Evolutionary conservation across 805 yeast species (phyloP), one percentile per base, ranked within the genome.

Genomic region (Phaffomyces antillensis): DNA sequence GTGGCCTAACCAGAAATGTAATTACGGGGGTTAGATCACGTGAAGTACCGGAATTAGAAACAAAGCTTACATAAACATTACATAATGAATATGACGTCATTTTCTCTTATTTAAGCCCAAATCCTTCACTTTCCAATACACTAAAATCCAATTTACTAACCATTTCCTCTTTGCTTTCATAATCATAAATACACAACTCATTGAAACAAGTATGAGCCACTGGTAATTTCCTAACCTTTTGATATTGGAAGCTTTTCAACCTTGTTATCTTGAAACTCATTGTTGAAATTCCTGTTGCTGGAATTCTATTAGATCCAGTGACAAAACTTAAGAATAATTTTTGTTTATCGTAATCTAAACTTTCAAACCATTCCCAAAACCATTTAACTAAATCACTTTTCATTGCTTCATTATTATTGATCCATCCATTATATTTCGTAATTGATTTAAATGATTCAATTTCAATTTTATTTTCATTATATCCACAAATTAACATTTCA

Each of bases 181-280:
- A 91, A 33, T 79, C 79, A 62, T 79, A 84, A 7, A 93, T 53
- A 44, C 91, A 83, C 23, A 91, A 60, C 66, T 91, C 96, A 59
- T 91, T 93, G 68, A 93, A 91, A 55, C 99, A 91, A 0, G 98
- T 93, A 59, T 91, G 98, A 0, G 97, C 88, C 15, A 83, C 67
- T 0, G 98, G 98, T 16, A 90, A 64, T 40, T 83, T 67, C 7
- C 63, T 67, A 12, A 67, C 55, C 11, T 47, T 42, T 1, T 25
- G 35, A 2, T n/a, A 5, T 6, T 25, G 23, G 30, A 39, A 41
- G 2, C 54, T 61, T 1, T 74, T 75, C 13, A 77, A 44, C 44
- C 75, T 74, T 15, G 83, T 76, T n/a, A 91, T 76, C 48, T 81
- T 81, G 56, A 93, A 82, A 37, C 72, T 71, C 67, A 91, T 66